These are phyloP conservation scores for Pythium rhizo-oryzae DNA, from an alignment of 352 stramenopile genomes.

Conservation along the genomic window DNA sequence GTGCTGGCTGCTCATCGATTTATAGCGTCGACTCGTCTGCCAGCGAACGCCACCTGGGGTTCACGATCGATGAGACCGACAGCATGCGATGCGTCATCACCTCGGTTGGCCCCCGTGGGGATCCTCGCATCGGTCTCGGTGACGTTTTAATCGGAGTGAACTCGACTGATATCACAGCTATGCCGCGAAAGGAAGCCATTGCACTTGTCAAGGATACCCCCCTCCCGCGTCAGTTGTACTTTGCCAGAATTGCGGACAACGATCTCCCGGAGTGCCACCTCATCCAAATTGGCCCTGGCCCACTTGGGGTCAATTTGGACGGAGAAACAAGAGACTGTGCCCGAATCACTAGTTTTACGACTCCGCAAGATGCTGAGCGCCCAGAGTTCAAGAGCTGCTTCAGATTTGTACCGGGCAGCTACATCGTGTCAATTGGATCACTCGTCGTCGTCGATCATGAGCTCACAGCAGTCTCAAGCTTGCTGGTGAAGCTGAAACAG, in stretches of 20 bases:
- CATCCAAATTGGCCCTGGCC: constrained; percentile 41
- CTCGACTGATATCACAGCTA: constrained; percentile 38
- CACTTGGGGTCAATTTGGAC: constrained; percentile 59
- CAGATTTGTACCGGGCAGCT: constrained; percentile 49
- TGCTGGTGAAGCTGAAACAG: constrained; percentile 52
- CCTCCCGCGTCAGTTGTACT: constrained; percentile 42
- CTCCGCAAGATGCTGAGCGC: constrained; percentile 37
- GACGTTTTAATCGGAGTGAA: constrained; percentile 58
- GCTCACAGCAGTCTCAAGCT: constrained; percentile 39
- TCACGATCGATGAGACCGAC: constrained; percentile 43
- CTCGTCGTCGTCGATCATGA: constrained; percentile 53
- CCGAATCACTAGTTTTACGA: constrained; percentile 50
- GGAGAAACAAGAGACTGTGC: constrained; percentile 31
- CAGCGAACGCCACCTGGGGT: constrained; percentile 29
- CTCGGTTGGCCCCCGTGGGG: constrained; percentile 21
- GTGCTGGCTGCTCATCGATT: constrained; percentile 32
- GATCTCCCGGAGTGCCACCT: constrained; percentile 46
- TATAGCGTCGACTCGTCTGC: constrained; percentile 29
- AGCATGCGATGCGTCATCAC: constrained; percentile 43
- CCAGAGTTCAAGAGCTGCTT: constrained; percentile 39
- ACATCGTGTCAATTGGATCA: constrained; percentile 69
- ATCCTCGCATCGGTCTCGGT: constrained; percentile 28
- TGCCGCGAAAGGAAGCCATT: constrained; percentile 36
- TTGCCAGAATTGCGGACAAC: constrained; percentile 27
- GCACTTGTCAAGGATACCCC: constrained; percentile 33